Conservation (phyloP, 179 eudicot species). For the Spergularia azorica region DNA sequence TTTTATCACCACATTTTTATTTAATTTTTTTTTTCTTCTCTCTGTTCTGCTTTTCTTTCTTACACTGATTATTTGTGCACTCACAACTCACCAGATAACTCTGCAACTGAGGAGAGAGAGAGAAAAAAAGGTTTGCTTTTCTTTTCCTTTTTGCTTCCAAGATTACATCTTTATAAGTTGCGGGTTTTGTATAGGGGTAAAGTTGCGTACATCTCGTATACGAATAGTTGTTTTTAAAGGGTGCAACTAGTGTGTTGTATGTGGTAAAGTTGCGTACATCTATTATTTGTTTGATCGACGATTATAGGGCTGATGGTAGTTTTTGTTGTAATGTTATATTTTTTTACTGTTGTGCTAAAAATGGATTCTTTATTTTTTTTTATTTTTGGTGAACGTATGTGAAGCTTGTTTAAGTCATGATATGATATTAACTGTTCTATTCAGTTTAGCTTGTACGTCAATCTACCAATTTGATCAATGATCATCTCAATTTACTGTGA, state of each 20-base stretch:
- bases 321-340: not conserved
- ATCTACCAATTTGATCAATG: not conserved
- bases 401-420: constrained; percentile 1
- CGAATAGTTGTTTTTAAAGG: too few relatives aligned
- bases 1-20: constrained; percentile 13
- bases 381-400: not conserved
- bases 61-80: constrained; percentile 12
- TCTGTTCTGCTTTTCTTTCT: not conserved
- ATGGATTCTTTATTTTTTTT: too few relatives aligned
- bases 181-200: too few relatives aligned
- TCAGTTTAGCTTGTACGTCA: not conserved
- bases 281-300: not conserved
- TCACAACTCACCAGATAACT: constrained; percentile 5
- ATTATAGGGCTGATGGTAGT: not conserved
- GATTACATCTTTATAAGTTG: not conserved
- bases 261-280: too few relatives aligned
- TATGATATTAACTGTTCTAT: not conserved
- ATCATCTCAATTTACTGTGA: not conserved
- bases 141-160: not conserved
- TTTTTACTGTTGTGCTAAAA: not conserved
- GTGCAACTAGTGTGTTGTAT: not conserved
- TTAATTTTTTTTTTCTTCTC: not conserved
- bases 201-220: not conserved
- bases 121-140: constrained; percentile 18
- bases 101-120: not conserved